A percentile compares a stretch with the other conserved stretches of the same genome.
These are phyloP conservation scores for Hericium coralloides DNA, from an alignment of 768 basidiomycete species.

Conservation along the genomic window DNA sequence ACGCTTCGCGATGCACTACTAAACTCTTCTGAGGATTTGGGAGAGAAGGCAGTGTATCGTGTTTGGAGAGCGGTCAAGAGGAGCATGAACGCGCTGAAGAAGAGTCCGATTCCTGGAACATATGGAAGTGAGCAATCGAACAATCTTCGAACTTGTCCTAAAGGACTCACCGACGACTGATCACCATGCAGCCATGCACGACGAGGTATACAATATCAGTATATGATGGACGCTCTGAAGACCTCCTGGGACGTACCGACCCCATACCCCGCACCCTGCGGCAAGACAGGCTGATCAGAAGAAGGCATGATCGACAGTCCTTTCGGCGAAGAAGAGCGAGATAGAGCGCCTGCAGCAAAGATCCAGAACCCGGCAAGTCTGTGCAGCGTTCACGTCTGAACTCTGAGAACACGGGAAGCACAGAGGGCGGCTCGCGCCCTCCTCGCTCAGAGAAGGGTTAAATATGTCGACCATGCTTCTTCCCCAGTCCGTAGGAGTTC, in stretches of 20 bases:
- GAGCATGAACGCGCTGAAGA: conserved; percentile 80
- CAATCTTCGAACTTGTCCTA: too few species aligned
- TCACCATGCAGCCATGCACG: not conserved
- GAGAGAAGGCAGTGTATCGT: conserved; percentile 76
- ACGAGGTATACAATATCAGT: not conserved
- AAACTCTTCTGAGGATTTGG: conserved; percentile 76
- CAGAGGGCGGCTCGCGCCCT: too few species aligned
- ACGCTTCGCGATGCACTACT: conserved; percentile 74
- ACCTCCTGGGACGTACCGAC: conserved; percentile 37
- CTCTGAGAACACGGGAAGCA: too few species aligned
- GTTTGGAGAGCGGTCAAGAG: conserved; percentile 70
- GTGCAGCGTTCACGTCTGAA: too few species aligned
- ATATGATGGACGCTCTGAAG: not conserved
- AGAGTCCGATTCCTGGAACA: conserved; percentile 68
- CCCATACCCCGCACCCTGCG: conserved; percentile 81
- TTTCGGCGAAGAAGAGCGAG: not conserved
- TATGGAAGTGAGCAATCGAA: not conserved
- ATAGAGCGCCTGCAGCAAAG: not conserved
- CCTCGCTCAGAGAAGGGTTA: too few species aligned
- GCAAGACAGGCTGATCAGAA: conserved; percentile 35
- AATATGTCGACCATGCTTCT: too few species aligned
- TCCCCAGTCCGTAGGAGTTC: too few species aligned
- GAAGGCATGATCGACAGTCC: conserved; percentile 12
- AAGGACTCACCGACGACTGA: conserved; percentile 41
- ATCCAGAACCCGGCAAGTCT: too few species aligned